Conservation (phyloP, 208 protist species). For the Trypanosoma avium region DNA sequence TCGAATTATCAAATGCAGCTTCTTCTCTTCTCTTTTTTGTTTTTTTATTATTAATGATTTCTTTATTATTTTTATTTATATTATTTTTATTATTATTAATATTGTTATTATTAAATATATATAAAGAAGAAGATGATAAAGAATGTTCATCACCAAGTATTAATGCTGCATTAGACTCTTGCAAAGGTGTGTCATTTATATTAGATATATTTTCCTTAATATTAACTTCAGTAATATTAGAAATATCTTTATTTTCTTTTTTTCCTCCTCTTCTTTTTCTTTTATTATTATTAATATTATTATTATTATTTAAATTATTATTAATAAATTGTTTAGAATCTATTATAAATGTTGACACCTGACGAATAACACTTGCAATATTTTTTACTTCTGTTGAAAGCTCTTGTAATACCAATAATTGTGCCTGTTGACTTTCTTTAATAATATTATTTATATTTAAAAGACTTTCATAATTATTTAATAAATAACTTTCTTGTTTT, state of each 20-base stretch:
- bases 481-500: slow-evolving; percentile 15
- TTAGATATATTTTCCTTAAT: neutral
- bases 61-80: neutral
- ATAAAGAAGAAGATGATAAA: neutral
- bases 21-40: neutral
- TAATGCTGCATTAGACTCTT: neutral
- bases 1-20: neutral
- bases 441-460: slow-evolving; percentile 11
- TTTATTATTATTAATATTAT: neutral
- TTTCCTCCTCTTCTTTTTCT: no score
- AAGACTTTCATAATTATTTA: slow-evolving; percentile 7
- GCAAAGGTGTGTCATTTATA: neutral
- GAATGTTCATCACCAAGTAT: slow-evolving; percentile 13
- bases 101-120: neutral
- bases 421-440: slow-evolving; percentile 14
- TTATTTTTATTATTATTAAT: neutral
- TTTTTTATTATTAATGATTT: neutral
- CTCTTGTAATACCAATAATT: slow-evolving; percentile 14
- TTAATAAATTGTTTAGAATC: neutral
- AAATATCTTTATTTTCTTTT: neutral
- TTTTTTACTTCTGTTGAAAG: slow-evolving; percentile 8
- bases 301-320: neutral
- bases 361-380: slow-evolving; percentile 11
- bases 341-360: neutral
- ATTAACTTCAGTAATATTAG: neutral